Evolutionary conservation across 2,329 filamentous ascomycete species (phyloP).

Genomic region (Diaporthe longicolla): DNA sequence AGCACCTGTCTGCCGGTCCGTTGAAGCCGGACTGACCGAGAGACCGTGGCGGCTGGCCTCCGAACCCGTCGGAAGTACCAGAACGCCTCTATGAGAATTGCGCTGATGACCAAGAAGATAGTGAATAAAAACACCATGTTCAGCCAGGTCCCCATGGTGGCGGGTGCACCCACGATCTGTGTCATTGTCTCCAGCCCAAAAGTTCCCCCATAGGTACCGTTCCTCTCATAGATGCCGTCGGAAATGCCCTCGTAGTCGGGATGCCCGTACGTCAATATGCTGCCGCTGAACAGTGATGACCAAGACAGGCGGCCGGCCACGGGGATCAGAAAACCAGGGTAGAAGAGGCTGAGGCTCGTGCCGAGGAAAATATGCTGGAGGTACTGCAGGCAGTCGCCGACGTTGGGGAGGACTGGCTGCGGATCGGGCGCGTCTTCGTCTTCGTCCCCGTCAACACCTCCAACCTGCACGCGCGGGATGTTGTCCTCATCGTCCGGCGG

Average conservation of each 20-base stretch:
- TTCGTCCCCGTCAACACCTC: neutral
- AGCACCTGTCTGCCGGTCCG: constrained; percentile 22
- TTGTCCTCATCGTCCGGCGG: constrained; percentile 4
- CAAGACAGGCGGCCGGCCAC: constrained; percentile 76
- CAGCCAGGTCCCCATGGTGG: constrained; percentile 63
- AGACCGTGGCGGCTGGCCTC: constrained; percentile 52
- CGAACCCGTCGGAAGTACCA: constrained; percentile 4
- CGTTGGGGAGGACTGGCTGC: constrained; percentile 30
- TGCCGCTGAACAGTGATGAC: constrained; percentile 75
- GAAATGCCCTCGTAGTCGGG: constrained; percentile 51
- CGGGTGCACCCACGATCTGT: constrained; percentile 76
- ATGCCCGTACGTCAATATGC: constrained; percentile 32
- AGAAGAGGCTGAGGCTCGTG: constrained; percentile 77
- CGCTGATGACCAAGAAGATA: constrained; percentile 6
- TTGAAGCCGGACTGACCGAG: constrained; percentile 21
- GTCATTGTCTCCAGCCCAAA: constrained; percentile 75
- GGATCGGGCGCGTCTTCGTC: constrained; percentile 11
- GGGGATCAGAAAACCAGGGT: constrained; percentile 82
- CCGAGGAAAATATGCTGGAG: constrained; percentile 82
- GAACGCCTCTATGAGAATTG: neutral
- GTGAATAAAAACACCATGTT: constrained; percentile 17
- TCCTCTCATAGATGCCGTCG: constrained; percentile 75
- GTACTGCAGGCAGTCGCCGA: constrained; percentile 81
- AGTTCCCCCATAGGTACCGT: constrained; percentile 71
- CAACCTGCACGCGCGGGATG: neutral